Evolutionary conservation across 78 protist species (phyloP).

Genomic region (Planoprotostelium fungivorum): DNA sequence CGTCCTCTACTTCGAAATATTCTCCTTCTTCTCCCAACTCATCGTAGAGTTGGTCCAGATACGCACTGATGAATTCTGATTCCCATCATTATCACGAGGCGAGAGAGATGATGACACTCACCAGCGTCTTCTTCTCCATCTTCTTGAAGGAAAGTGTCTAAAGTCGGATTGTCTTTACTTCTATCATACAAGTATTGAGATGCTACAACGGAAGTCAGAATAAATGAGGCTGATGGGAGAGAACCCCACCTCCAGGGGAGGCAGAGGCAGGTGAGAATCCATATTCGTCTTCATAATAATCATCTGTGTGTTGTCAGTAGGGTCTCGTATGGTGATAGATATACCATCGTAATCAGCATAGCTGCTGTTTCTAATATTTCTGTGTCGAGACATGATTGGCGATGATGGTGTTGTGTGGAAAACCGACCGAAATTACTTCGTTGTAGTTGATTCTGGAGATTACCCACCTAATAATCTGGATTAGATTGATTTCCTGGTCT

Average conservation of each 20-base stretch:
- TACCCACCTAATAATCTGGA: too few species aligned
- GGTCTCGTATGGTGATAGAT: neutral
- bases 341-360: neutral
- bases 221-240: neutral
- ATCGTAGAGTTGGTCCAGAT: neutral
- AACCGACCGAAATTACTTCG: too few species aligned
- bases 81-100: neutral
- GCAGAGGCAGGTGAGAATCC: neutral
- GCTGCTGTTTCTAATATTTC: neutral
- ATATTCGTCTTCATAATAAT: neutral
- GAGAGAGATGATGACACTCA: neutral
- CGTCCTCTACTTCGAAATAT: neutral
- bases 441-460: too few species aligned
- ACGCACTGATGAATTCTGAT: neutral
- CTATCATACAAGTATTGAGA: neutral
- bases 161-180: neutral
- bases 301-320: neutral
- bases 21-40: neutral
- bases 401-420: too few species aligned
- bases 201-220: neutral
- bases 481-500: too few species aligned
- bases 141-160: neutral
- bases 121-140: neutral
- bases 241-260: neutral
- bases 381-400: neutral